Evolutionary conservation across 257 asterid species (phyloP).

Genomic region (Thymus quinquecostatus): DNA sequence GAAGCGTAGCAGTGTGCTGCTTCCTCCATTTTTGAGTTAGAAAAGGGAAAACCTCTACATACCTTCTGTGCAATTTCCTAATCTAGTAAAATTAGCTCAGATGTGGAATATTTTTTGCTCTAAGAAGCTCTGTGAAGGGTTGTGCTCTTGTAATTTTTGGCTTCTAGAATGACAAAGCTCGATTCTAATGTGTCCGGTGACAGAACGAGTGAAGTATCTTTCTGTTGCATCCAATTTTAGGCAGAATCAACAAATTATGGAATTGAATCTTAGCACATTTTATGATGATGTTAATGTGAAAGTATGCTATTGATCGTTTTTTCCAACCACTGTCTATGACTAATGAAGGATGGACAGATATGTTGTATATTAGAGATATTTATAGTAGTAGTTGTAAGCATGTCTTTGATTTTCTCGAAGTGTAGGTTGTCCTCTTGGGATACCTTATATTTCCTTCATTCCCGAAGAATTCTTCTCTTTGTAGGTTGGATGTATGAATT

Average conservation of each 20-base stretch:
- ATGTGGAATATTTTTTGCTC: no score
- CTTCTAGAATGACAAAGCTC: no score
- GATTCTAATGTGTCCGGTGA: no score
- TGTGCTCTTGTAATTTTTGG: no score
- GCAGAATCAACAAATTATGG: background rate
- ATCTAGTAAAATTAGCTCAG: no score
- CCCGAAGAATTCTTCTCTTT: background rate
- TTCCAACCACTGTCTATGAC: background rate
- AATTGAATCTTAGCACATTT: background rate
- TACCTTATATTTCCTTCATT: background rate
- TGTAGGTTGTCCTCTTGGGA: background rate
- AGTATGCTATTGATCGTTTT: background rate
- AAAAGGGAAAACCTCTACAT: no score
- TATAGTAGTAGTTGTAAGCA: background rate
- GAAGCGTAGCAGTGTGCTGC: no score
- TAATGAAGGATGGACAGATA: background rate
- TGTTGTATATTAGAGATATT: background rate
- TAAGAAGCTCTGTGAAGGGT: no score
- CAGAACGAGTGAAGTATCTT: no score
- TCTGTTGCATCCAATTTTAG: background rate
- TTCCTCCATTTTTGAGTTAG: no score
- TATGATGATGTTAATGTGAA: background rate
- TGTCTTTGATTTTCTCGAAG: background rate
- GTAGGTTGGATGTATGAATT: background rate
- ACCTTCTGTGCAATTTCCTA: no score